Evolutionary conservation across 2,329 filamentous ascomycete species (phyloP), one percentile per base, ranked within the genome.

Genomic region (Neofusicoccum ribis): DNA sequence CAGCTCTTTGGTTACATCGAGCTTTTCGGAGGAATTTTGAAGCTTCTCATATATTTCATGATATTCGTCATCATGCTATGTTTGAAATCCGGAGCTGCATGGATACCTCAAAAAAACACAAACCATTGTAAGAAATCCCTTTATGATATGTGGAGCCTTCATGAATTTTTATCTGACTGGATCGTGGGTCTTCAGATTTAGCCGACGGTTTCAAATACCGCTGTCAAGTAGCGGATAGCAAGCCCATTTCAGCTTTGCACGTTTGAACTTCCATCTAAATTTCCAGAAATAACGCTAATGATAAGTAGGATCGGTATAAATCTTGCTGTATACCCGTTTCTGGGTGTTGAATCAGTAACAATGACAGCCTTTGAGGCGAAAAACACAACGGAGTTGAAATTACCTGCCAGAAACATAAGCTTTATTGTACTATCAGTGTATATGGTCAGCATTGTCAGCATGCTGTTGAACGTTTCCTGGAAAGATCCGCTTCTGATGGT

Each of bases 291-390:
- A 0, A 43, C 6, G 14, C 12, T 54, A 15, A 54, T 20, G 7
- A 1, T 23, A 15, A 4, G 11, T 36, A 65, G 76, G 7, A 71
- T 76, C 43, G 69, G 69, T 4, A 70, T 78, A 12, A 65, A 75
- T 4, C 70, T 76, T 41, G 69, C 69, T 2, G 70, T 78, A 3
- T 78, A 73, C 17, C 70, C 74, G 14, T 78, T 72, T 46, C 68
- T 74, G 12, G 76, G 76, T 0, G 70, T 78, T 9, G 76, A 78
- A 49, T 71, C 76, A 3, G 69, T 75, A 1, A 72, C 76, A 0
- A 72, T 74, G 4, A 76, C 73, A 8, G 76, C 76, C 1, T 68
- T 77, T 11, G 76, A 78, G 67, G 76, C 74, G n/a, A 67, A 68
- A 34, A 65, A 69, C 17, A 68, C 69, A 11, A 51, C 41, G 41